These are phyloP conservation scores for Mrakia frigida DNA, from an alignment of 768 basidiomycete genomes.

Conservation along the genomic window DNA sequence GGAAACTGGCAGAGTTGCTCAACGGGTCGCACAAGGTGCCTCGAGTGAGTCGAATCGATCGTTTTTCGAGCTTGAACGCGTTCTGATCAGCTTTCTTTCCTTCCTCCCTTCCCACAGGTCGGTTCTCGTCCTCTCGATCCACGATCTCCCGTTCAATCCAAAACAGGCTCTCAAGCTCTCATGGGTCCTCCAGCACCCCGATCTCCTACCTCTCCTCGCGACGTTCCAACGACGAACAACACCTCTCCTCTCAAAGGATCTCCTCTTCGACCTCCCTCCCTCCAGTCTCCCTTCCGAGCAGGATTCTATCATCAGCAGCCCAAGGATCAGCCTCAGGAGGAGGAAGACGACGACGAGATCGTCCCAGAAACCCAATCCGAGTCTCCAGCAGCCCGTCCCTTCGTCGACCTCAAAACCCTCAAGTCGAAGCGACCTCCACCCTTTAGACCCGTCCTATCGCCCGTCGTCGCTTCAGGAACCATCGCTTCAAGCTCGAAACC, in stretches of 20 bases:
- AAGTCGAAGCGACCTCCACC: neutral
- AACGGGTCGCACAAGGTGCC: neutral
- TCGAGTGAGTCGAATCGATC: neutral
- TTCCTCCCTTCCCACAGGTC: neutral
- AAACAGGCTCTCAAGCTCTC: neutral
- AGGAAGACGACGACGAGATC: constrained; percentile 21
- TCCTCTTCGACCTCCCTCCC: neutral
- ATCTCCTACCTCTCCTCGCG: constrained; percentile 1
- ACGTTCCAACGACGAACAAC: neutral
- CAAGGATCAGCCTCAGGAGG: neutral
- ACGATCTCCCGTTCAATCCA: neutral
- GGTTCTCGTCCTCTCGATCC: neutral
- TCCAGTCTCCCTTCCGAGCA: neutral
- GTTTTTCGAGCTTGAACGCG: neutral
- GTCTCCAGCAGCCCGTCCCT: neutral
- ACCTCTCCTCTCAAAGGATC: neutral
- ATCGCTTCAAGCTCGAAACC: neutral
- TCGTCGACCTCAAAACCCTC: neutral
- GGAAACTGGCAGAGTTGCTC: neutral
- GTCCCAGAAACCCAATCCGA: constrained; percentile 15
- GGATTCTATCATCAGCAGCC: neutral
- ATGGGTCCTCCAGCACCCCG: constrained; percentile 14
- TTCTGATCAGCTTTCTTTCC: neutral
- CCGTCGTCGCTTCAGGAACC: neutral
- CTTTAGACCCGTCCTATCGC: neutral